Percentiles rank a stretch among this genome's conserved stretches.
These are phyloP conservation scores for Thelephora terrestris DNA, from an alignment of 1,284 basidiomycete genomes.

Conservation along the genomic window DNA sequence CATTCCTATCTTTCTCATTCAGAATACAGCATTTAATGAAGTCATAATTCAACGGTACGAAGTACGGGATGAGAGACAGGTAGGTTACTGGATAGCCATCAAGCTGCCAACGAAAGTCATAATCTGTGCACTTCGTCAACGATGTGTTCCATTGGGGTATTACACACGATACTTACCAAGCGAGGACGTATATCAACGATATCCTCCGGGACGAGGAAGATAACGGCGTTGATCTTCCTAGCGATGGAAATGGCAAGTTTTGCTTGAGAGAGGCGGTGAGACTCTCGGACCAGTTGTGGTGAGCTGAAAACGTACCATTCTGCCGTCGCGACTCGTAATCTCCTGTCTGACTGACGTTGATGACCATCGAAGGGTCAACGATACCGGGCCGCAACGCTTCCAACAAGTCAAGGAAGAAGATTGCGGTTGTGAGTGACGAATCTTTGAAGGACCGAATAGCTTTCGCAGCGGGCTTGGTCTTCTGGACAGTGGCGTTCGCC, in stretches of 20 bases:
- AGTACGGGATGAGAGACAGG: too few relatives aligned
- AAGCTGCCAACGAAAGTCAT: conserved; percentile 64
- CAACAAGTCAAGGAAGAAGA: conserved; percentile 92
- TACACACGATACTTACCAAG: conserved; percentile 42
- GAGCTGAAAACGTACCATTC: conserved; percentile 57
- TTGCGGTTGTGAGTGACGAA: conserved; percentile 77
- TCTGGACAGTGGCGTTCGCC: conserved; percentile 88
- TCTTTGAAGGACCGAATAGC: conserved; percentile 92
- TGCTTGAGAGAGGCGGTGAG: conserved; percentile 34
- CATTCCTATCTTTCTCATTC: too few relatives aligned
- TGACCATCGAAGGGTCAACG: conserved; percentile 83
- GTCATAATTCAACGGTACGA: too few relatives aligned
- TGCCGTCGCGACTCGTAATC: conserved; percentile 84
- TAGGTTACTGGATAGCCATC: conserved; percentile 36
- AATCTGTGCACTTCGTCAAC: conserved; percentile 31
- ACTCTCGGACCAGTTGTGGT: not conserved
- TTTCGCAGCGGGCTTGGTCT: conserved; percentile 53
- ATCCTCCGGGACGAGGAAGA: conserved; percentile 97
- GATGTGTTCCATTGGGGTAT: not conserved
- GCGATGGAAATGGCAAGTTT: conserved; percentile 98
- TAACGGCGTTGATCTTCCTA: conserved; percentile 92
- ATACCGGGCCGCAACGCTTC: conserved; percentile 91
- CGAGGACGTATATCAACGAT: conserved; percentile 83
- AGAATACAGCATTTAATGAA: too few relatives aligned
- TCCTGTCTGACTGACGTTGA: conserved; percentile 52